Percentiles rank a stretch among this genome's conserved stretches.
Evolutionary conservation across 164 flowering plant species (phyloP).

Genomic region (Aristolochia californica): DNA sequence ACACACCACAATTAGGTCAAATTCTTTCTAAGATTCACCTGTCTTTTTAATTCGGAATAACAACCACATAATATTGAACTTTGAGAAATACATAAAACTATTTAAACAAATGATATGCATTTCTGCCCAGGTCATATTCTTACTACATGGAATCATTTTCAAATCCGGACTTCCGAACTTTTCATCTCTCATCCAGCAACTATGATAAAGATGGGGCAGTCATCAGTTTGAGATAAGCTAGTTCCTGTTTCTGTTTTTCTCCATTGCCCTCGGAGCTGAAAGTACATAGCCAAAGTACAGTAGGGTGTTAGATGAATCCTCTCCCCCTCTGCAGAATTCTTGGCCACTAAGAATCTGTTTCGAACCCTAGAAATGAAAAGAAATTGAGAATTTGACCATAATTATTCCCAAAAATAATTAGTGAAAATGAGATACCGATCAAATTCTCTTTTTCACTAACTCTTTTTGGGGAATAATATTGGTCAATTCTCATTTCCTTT

Average conservation of each 20-base stretch:
- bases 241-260: constrained; percentile 53
- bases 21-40: constrained; percentile 1
- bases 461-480: too few relatives aligned
- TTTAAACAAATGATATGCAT: constrained; percentile 2
- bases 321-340: not conserved
- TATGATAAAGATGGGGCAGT: constrained; percentile 2
- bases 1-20: not conserved
- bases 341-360: too few relatives aligned
- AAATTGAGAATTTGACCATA: too few relatives aligned
- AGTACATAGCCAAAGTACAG: too few relatives aligned
- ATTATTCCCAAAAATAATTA: too few relatives aligned
- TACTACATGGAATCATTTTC: not conserved
- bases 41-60: not conserved
- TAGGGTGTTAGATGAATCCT: not conserved
- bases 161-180: not conserved
- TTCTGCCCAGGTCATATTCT: not conserved
- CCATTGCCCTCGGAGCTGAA: constrained; percentile 84
- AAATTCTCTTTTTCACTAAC: too few relatives aligned
- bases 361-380: too few relatives aligned
- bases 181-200: not conserved
- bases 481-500: too few relatives aligned
- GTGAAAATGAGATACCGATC: too few relatives aligned
- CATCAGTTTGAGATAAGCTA: constrained; percentile 19
- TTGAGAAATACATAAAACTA: not conserved
- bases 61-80: constrained; percentile 2